Percentiles rank a stretch among this genome's conserved stretches.
Evolutionary conservation across 768 basidiomycete genomes (phyloP).

Genomic region (Cubamyces lactineus): DNA sequence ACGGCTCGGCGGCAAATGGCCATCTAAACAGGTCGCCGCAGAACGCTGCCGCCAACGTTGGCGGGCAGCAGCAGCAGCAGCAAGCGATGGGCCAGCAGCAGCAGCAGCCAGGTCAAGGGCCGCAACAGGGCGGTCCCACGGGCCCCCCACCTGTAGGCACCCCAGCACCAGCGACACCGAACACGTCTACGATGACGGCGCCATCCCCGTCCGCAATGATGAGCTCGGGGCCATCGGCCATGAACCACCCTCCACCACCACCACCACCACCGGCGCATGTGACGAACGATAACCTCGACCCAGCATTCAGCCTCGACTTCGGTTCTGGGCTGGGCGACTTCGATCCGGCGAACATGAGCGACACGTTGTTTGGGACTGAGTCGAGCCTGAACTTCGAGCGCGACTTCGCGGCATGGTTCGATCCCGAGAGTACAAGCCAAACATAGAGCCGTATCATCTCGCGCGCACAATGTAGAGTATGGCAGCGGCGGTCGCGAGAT

Average conservation of each 20-base stretch:
- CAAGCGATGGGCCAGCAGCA: slow-evolving; percentile 13
- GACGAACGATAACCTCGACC: slow-evolving; percentile 27
- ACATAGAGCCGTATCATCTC: background rate
- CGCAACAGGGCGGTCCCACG: slow-evolving; percentile 21
- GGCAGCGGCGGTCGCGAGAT: background rate
- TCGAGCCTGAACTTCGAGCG: slow-evolving; percentile 62
- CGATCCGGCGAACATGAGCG: slow-evolving; percentile 40
- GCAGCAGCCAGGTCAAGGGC: slow-evolving; percentile 13
- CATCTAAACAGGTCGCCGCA: slow-evolving; percentile 30
- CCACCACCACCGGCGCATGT: slow-evolving; percentile 26
- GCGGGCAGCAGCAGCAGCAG: slow-evolving; percentile 15
- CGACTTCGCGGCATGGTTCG: slow-evolving; percentile 80
- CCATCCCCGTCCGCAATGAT: slow-evolving; percentile 43
- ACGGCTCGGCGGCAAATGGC: slow-evolving; percentile 17
- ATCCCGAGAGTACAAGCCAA: slow-evolving; percentile 43
- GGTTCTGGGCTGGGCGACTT: slow-evolving; percentile 45
- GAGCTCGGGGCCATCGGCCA: slow-evolving; percentile 29
- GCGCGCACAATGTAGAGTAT: background rate
- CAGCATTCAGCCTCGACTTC: slow-evolving; percentile 40
- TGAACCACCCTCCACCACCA: slow-evolving; percentile 25
- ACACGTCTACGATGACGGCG: slow-evolving; percentile 38
- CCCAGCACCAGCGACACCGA: slow-evolving; percentile 43
- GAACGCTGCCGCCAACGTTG: slow-evolving; percentile 24
- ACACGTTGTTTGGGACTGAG: slow-evolving; percentile 4
- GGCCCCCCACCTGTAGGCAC: slow-evolving; percentile 26